Evolutionary conservation across 306 rosid species (phyloP).

Genomic region (Crotalaria pallida): DNA sequence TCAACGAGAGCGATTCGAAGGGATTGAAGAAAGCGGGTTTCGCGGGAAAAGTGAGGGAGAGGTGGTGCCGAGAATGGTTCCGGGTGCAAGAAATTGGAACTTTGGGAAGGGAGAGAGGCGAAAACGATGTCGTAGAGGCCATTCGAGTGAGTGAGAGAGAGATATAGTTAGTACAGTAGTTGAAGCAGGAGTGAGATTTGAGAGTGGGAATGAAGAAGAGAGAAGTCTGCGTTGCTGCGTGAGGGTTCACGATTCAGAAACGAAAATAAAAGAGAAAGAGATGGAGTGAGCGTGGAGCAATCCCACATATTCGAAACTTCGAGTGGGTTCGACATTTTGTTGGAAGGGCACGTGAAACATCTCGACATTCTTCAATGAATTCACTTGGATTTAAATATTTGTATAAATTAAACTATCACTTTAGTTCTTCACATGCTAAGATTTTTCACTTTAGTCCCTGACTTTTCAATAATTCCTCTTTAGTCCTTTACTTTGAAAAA

Average conservation of each 20-base stretch:
- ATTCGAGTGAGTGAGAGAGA: slow-evolving; percentile 26
- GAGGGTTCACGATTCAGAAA: slow-evolving; percentile 29
- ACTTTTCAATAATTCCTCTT: too few species aligned
- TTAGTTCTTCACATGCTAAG: too few species aligned
- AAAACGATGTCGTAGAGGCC: slow-evolving; percentile 53
- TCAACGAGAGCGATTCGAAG: slow-evolving; percentile 32
- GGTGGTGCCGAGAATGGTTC: slow-evolving; percentile 13
- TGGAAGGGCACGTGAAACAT: too few species aligned
- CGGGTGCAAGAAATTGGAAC: slow-evolving; percentile 32
- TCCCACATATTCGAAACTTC: too few species aligned
- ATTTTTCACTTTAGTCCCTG: too few species aligned
- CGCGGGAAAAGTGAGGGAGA: slow-evolving; percentile 29
- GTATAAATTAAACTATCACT: too few species aligned
- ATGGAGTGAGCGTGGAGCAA: too few species aligned
- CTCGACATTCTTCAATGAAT: too few species aligned
- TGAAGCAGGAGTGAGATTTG: not conserved
- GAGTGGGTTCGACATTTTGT: too few species aligned
- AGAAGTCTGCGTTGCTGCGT: not conserved
- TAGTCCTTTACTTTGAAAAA: too few species aligned
- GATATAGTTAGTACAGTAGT: not conserved
- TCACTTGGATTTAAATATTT: too few species aligned
- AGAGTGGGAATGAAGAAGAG: not conserved
- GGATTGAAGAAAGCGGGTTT: slow-evolving; percentile 26
- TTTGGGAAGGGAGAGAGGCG: slow-evolving; percentile 33
- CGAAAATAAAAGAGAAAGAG: not conserved